These are phyloP conservation scores for Dactylonectria macrodidyma DNA, from an alignment of 2,329 filamentous ascomycete species.

Conservation along the genomic window DNA sequence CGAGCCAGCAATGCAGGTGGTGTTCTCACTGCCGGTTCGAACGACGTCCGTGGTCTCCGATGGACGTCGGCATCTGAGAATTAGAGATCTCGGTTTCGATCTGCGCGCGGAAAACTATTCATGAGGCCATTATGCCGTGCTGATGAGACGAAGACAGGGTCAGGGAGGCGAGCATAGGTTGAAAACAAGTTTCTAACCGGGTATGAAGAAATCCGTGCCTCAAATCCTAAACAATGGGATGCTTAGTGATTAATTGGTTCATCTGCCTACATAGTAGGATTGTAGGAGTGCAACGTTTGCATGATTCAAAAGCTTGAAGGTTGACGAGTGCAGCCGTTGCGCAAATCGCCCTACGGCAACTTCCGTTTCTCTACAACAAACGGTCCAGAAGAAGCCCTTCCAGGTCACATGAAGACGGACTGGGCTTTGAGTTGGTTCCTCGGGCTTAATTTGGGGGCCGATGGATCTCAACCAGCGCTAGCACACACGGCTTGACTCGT, in stretches of 20 bases:
- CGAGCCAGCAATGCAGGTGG: background rate
- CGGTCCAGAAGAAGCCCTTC: background rate
- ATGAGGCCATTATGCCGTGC: background rate
- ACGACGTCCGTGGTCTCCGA: background rate
- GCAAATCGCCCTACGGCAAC: background rate
- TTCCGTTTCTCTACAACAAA: background rate
- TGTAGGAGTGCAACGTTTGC: background rate
- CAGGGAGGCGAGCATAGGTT: background rate
- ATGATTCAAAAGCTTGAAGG: background rate
- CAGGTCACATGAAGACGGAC: background rate
- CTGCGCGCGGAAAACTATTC: background rate
- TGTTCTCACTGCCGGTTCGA: background rate
- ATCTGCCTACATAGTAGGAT: background rate
- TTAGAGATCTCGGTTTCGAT: background rate
- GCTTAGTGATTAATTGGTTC: background rate
- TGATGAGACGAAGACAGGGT: background rate
- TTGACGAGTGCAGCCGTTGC: background rate
- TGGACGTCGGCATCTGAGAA: background rate
- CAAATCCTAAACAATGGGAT: background rate
- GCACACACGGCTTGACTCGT: background rate
- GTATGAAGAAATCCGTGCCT: background rate
- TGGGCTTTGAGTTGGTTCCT: background rate
- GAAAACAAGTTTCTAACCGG: background rate
- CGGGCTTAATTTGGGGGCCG: background rate
- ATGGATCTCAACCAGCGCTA: background rate